Percentiles rank a stretch among this genome's conserved stretches.
Evolutionary conservation across 306 rosid genomes (phyloP).

Genomic region (Prunus mira): DNA sequence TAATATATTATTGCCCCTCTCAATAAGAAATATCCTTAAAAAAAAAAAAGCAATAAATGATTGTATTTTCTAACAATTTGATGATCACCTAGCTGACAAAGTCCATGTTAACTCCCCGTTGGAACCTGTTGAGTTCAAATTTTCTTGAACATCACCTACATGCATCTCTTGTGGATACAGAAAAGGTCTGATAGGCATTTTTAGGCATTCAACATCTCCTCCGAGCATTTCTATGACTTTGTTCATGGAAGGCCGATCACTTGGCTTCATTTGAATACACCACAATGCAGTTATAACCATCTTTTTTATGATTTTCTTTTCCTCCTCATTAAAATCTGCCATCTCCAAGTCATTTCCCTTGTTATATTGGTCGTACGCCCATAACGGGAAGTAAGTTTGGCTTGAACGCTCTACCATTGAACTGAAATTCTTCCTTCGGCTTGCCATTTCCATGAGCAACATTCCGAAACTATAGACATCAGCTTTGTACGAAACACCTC

Average conservation of each 20-base stretch:
- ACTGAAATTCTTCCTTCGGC: not conserved
- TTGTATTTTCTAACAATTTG: too few species aligned
- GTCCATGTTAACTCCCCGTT: not conserved
- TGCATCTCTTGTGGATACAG: not conserved
- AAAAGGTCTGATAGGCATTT: not conserved
- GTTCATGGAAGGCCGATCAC: slow-evolving; percentile 3
- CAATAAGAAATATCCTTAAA: too few species aligned
- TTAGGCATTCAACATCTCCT: not conserved
- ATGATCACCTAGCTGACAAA: not conserved
- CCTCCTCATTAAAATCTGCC: not conserved
- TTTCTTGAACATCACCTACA: not conserved
- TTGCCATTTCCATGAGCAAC: slow-evolving; percentile 13
- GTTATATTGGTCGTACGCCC: not conserved
- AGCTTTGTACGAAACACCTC: slow-evolving; percentile 1
- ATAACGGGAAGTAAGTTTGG: not conserved
- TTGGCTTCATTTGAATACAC: slow-evolving; percentile 14
- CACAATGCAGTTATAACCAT: not conserved
- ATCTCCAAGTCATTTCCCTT: not conserved
- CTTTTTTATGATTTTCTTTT: not conserved
- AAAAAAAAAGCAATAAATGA: too few species aligned
- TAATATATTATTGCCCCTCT: too few species aligned
- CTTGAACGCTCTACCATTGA: not conserved
- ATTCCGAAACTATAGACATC: slow-evolving; percentile 6
- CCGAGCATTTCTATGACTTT: slow-evolving; percentile 9
- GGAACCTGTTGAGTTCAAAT: not conserved